Evolutionary conservation across 495 filamentous ascomycete genomes (phyloP), one percentile per base, ranked within the genome.

Genomic region (Talaromyces thailandensis): DNA sequence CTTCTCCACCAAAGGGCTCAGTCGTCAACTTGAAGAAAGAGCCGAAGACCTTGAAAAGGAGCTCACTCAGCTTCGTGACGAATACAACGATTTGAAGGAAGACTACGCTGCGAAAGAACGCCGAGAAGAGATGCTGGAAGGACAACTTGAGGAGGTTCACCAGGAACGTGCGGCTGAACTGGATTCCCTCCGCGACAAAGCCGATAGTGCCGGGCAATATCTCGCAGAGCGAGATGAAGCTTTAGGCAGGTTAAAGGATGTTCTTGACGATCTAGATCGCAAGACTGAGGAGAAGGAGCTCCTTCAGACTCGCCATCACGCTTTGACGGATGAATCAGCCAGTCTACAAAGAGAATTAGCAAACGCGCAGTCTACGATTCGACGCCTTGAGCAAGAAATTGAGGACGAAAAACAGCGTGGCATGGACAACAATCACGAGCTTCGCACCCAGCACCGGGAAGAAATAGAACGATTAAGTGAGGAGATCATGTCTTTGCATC

Each of bases 1-100:
- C 0, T 81, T 92, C 60, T 86, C 82, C 24, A 87, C 87, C 28
- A 92, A 87, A 69, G 88, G 86, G n/a, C 77, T 90, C 14, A 87
- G 84, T 55, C 82, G 88, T 40, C 89, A 91, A 71, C 82, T 90
- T 18, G 89, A 93, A 67, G 86, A 90, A 62, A 87, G 85, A 68
- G 78, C 82, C 3, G 74, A 80, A 61, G 83, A 82, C 56, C 75
- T 93, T 23, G 84, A 91, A 63, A 73, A 79, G 57, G 86, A 93
- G 64, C 70, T 90, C 14, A 79, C 77, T 48, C 75, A 78, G 12
- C 73, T 91, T 55, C 81, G 82, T 37, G 79, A 86, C 60, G 82
- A 88, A 55, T 82, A 86, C 52, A 69, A 73, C 32, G 65, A 74
- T 21, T 67, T 85, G 1, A 74, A 82, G 12, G 72, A 78, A 51